Evolutionary conservation across 768 basidiomycete genomes (phyloP).

Genomic region (Mycena crocata): DNA sequence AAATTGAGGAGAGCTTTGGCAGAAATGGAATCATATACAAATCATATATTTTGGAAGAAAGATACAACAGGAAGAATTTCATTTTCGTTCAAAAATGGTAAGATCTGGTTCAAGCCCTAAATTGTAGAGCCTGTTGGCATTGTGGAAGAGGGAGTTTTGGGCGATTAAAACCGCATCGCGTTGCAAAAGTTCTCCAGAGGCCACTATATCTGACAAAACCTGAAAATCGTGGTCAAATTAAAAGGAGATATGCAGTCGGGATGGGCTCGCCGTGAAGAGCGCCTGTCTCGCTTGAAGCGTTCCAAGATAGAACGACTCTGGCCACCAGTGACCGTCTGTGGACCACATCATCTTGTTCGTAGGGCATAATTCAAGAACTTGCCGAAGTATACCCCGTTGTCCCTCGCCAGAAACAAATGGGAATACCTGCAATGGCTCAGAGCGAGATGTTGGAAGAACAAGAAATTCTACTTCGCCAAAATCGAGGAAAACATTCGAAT

Average conservation of each 20-base stretch:
- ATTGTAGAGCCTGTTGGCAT: conserved; percentile 72
- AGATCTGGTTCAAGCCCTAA: conserved; percentile 54
- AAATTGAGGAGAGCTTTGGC: too few relatives aligned
- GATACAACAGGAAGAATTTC: not conserved
- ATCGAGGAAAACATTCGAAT: conserved; percentile 81
- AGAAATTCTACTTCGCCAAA: conserved; percentile 69
- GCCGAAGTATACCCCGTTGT: conserved; percentile 67
- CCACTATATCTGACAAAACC: conserved; percentile 68
- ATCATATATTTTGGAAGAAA: not conserved
- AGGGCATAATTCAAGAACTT: conserved; percentile 78
- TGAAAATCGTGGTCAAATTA: conserved; percentile 37
- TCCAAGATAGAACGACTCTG: conserved; percentile 80
- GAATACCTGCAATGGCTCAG: conserved; percentile 60
- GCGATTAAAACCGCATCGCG: conserved; percentile 65
- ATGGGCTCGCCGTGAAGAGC: conserved; percentile 62
- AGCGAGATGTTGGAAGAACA: not conserved
- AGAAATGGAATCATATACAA: too few relatives aligned
- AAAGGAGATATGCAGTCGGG: not conserved
- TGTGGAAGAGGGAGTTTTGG: conserved; percentile 71
- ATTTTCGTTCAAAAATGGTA: conserved; percentile 11
- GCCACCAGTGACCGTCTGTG: conserved; percentile 82
- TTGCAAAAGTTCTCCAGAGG: conserved; percentile 62
- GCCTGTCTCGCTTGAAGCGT: conserved; percentile 71
- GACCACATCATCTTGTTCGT: conserved; percentile 88
- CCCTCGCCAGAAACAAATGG: conserved; percentile 73